Evolutionary conservation across 106 monocot genomes (phyloP).

Genomic region (Chionographis japonica): DNA sequence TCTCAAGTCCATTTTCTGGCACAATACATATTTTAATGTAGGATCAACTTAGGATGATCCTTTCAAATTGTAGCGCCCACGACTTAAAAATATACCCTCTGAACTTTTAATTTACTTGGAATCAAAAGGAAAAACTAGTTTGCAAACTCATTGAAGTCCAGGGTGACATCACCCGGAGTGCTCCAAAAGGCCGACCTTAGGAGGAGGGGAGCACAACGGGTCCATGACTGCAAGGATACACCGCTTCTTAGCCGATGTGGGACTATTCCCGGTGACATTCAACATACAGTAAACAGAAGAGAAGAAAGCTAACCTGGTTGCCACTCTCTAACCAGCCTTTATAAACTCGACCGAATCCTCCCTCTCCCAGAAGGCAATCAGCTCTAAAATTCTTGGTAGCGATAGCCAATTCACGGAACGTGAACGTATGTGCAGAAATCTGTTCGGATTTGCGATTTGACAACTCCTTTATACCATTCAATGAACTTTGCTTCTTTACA

Average conservation of each 20-base stretch:
- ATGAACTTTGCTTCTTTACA: slow-evolving; percentile 14
- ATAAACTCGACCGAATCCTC: slow-evolving; percentile 29
- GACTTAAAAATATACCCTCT: too few species aligned
- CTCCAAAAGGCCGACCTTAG: neutral
- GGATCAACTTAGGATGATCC: too few species aligned
- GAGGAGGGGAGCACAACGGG: neutral
- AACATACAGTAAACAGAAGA: neutral
- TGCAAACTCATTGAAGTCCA: too few species aligned
- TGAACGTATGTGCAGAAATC: slow-evolving; percentile 32
- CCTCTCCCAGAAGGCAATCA: slow-evolving; percentile 27
- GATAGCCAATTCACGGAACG: slow-evolving; percentile 10
- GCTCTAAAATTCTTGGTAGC: slow-evolving; percentile 22
- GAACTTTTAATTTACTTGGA: too few species aligned
- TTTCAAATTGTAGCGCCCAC: too few species aligned
- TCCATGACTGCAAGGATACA: too few species aligned
- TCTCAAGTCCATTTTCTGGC: too few species aligned
- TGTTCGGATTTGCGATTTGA: slow-evolving; percentile 18
- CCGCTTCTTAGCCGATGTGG: too few species aligned
- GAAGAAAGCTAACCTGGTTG: slow-evolving; percentile 30
- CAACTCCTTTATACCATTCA: slow-evolving; percentile 18
- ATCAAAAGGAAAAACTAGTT: too few species aligned
- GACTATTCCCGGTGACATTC: too few species aligned
- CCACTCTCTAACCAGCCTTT: slow-evolving; percentile 38
- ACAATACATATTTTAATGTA: too few species aligned
- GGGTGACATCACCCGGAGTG: too few species aligned